Evolutionary conservation across 176 grass and related monocot species (phyloP), one percentile per base, ranked within the genome.

Genomic region (Juncus effusus): DNA sequence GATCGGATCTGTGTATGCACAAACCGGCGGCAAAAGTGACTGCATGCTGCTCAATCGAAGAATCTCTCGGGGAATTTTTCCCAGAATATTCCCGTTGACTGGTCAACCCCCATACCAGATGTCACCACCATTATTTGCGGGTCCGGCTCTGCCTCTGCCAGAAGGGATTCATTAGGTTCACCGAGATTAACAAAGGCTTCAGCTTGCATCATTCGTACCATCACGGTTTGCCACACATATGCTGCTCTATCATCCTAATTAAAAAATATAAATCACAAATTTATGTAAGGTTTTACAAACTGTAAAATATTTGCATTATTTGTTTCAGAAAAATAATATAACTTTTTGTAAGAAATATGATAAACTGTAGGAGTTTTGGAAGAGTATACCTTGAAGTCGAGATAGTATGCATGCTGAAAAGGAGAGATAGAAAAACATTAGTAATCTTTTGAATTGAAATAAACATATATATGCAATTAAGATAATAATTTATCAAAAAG

Each of bases 161-260:
- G 71, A 71, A 90, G 61, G 66, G 76, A 76, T 71, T 86, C 87
- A 36, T 67, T 76, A 72, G 86, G 77, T 45, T 4, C 42, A 45
- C 7, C 42, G 51, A 97, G 88, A 62, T 97, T 93, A 56, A 99
- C 82, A 78, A 97, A 99, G 79, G 88, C 89, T 67, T 99, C 85
- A 3, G 83, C 94, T 60, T 82, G 80, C 73, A 99, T 83, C 80
- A 93, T 89, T 52, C 83, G 82, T 60, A 82, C 16, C 63, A 84
- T 93, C 59, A 85, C 93, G 60, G 88, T 80, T 64, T 80, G 75
- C 94, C 88, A 99, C 16, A 82, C 56, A 80, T 99, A 99, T 44
- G 56, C 67, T 51, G 15, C 16, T 66, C 64, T 77, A 40, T 99
- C 88, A 84, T 99, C 88, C 94, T 99, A 72, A 35, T 67, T 60